Conservation (phyloP, 2,329 filamentous ascomycete genomes). For the Neospermospora avenae region DNA sequence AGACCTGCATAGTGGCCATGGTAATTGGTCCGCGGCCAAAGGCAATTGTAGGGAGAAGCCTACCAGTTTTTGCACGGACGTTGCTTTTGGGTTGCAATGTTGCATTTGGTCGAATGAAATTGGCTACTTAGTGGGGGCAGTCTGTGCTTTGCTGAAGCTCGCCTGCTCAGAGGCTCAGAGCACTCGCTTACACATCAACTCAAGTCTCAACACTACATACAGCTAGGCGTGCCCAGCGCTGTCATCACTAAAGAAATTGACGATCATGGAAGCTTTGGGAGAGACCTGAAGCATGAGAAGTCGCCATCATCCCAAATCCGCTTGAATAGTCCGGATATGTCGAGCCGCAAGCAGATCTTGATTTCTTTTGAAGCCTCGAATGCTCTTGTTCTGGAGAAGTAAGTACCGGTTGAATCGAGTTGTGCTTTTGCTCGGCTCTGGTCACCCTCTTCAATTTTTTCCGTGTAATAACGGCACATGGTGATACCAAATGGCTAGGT, state of each 20-base stretch:
- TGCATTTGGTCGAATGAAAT: conserved; percentile 10
- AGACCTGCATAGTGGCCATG: background rate
- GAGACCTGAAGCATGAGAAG: background rate
- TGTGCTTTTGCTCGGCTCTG: background rate
- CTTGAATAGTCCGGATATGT: background rate
- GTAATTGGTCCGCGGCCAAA: background rate
- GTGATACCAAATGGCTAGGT: background rate
- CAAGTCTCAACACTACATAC: background rate
- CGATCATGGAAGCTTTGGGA: background rate
- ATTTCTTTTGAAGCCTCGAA: background rate
- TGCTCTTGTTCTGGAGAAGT: background rate
- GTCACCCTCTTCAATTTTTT: background rate
- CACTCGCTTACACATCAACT: conserved; percentile 5
- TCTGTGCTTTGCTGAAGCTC: background rate
- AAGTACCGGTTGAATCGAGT: background rate
- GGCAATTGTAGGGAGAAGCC: background rate
- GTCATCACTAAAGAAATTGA: background rate
- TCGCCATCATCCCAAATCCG: background rate
- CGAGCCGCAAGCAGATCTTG: background rate
- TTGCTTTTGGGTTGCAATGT: conserved; percentile 27
- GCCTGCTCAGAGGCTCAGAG: background rate
- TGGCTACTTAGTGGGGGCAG: conserved; percentile 1
- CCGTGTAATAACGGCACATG: background rate
- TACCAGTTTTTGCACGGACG: conserved; percentile 26
- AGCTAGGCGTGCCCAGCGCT: background rate